Evolutionary conservation across 192 early-diverging fungal genomes (phyloP), one percentile per base, ranked within the genome.

Genomic region (Podila epigama): DNA sequence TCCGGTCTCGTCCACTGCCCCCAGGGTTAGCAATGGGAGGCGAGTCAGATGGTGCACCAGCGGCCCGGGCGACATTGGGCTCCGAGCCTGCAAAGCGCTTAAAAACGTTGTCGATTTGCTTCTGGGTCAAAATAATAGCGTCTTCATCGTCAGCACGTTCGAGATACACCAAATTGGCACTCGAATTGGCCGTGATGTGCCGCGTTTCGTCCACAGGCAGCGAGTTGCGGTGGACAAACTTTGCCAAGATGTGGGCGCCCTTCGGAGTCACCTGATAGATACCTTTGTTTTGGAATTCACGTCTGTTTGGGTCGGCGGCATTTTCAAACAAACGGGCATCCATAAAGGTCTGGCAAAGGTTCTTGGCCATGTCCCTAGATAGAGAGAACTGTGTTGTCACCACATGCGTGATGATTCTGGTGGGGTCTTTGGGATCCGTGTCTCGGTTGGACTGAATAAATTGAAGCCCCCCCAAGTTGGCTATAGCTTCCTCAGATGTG

Each of bases 331-430:
- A 62, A 15, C 81, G 73, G 9, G 87, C 82, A 20, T 84, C 81
- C 64, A 89, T 70, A 36, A 89, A 87, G n/a, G 83, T 77, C 48
- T 85, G 80, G 44, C 81, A 82, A 0, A 89, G 57, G 41, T 70
- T 83, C 51, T 83, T 86, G 37, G 86, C 84, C 85, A 89, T 86
- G 33, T 87, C 85, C 29, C 72, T 42, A 13, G 82, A 77, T 73
- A 89, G 84, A 12, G 81, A 85, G 52, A 89, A 87, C 11, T 86
- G 86, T 3, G 87, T 89, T 4, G 85, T 89, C 10, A 82, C 82
- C 0, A 86, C 85, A 13, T 83, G 85, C 8, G 83, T 81, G 57
- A 83, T 80, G 33, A 79, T 79, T 12, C 78, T 51, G 13, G 80
- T 79, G 2, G 79, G 71, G 51, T 89, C 84, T 33, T 79, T 79